Base-by-base conservation (phyloP, 1,284 basidiomycete genomes). In the Sanghuangporus baumii region DNA sequence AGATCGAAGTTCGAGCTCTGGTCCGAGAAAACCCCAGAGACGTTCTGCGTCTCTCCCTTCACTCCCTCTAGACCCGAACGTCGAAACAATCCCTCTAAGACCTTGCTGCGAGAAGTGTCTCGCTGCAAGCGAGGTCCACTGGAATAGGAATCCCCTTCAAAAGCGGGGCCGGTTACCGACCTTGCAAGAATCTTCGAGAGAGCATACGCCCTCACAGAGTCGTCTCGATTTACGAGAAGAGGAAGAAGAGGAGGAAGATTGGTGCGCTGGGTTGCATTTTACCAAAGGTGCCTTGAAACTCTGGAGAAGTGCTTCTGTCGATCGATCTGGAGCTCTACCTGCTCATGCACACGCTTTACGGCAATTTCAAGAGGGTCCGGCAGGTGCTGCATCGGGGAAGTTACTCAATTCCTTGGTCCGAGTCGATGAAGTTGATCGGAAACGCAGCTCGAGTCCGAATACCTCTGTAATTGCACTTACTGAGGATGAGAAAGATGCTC, bases 361-460 rank as follows among this genome's bases (percentile, higher is more conserved):
- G 43, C 43, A n/a, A 11, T 46, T n/a, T 46, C 38, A 40, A 34
- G 54, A 54, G n/a, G 16, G 59, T 18, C 37, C 38, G 8, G 48
- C 47, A 41, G 43, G 43, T 31, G 26, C 26, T 31, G 26, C 26
- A 31, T 5, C 26, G 3, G 26, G 26, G 26, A 31, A 31, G 20
- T 37, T 65, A 14, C 61, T 60, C 37, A 50, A 52, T 26, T 43
- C 61, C 11, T 52, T 62, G 36, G 52, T 65, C 34, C 56, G 61
- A 9, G 64, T 65, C 4, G 64, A 65, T 40, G 64, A 65, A 48
- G 60, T 60, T 54, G 64, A 65, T 34, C 56, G 59, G 6, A 57
- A 59, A 38, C 54, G 56, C 1, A 20, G 59, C 18, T 47, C 48
- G 36, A 48, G 41, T 20, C 43, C 40, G 37, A 31, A 23, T 2